Base-by-base conservation (phyloP, 306 rosid species). In the Cotoneaster glaucophyllus region DNA sequence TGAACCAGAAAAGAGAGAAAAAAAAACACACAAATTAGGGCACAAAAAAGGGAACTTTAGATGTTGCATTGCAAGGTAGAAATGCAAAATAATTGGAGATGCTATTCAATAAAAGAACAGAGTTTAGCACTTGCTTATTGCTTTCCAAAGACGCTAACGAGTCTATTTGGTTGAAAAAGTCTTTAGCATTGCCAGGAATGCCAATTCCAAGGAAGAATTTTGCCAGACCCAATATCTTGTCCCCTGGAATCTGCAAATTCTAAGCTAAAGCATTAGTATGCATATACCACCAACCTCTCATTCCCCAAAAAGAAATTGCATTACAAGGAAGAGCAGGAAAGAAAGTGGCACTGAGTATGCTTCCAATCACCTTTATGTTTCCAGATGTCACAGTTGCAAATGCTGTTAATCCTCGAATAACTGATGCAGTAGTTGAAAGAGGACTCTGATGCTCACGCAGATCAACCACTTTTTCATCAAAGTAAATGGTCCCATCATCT, bases 171-270 rank as follows among this genome's bases (percentile, higher is more conserved):
- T 93, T 65, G 82, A 90, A 96, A 64, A 96, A 91, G 81, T 93
- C 98, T 73, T 87, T 91, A 54, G 93, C 76, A 87, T 93, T 90
- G 69, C 99, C 98, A 39, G 98, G 99, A 85, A 93, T 77, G 77
- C 99, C 99, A 63, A 93, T 85, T 72, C 97, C 93, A 66, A 96
- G 90, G 80, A 96, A 89, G 87, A 96, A 96, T 69, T 88, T 89
- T 67, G 99, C 94, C 82, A 96, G 84, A 77, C 99, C 99, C 85
- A 93, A 85, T 70, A 96, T 83, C 86, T 74, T 87, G 74, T 92
- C 90, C 39, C 88, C 96, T 34, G 91, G 86, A 75, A 96, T 85
- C 99, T 96, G 92, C 71, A 85, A 78, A 83, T 61, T 68, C 61
- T 86, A 84, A 82, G 64, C 37, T 69, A 70, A 80, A 70, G 74